Base-by-base conservation (phyloP, 306 rosid species). In the Medicago truncatula region DNA sequence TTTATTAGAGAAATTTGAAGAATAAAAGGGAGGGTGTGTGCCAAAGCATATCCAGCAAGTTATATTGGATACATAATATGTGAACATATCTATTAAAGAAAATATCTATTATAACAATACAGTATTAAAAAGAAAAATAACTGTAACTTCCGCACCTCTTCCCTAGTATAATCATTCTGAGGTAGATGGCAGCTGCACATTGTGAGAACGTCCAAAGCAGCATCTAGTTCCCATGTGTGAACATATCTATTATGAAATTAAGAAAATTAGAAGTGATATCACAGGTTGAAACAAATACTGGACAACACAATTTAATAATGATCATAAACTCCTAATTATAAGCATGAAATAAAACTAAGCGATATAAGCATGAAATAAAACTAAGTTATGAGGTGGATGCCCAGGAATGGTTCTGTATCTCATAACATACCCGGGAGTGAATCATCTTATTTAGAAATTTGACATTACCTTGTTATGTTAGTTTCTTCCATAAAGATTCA, bases 121-220 rank as follows among this genome's bases (percentile, higher is more conserved):
- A 66, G 21, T 23, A 74, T 56, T 15, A 57, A 67, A 67, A 64
- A 81, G 13, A 69, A 63, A 52, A 78, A 74, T 23, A 58, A 86
- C 7, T n/a, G 67, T 52, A 63, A 77, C 68, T 57, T 63, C 63
- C 70, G 70, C 78, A 94, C 98, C 97, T 94, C 85, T 53, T 90
- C 84, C 78, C 88, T 88, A 52, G 84, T 75, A 28, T 84, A 78
- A 83, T 90, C 90, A 70, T 74, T 80, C 71, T 84, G 88, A 68
- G 92, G 86, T 34, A 94, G 89, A 88, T 94, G 98, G 89, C 98
- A 94, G 85, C 90, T 81, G 87, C 98, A 94, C 98, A 94, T 92
- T 53, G 96, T 94, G 66, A 94, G 96, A 82, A 90, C 98, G 77
- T 94, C 97, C 86, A 94, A 84, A 72, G 98, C 97, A 84, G 97